Evolutionary conservation across 1,139 yeast genomes (phyloP), one percentile per base, ranked within the genome.

Genomic region (Saccharomyces hybrid): DNA sequence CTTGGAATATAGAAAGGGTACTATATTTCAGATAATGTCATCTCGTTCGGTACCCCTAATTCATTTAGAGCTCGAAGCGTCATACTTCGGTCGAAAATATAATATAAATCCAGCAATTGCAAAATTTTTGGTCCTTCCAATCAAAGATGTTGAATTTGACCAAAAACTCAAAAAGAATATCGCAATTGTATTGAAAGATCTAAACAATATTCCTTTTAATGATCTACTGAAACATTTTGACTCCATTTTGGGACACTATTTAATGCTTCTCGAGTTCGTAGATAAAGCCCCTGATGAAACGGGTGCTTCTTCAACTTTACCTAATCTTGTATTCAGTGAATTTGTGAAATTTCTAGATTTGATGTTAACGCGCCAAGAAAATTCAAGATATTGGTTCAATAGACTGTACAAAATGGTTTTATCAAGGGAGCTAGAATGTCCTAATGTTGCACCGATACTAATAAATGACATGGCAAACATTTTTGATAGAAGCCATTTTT

Each of bases 11-110:
- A 60, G 63, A 47, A 68, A 68, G 53, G 66, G 64, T 49, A 60
- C 64, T 2, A 55, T 59, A 3, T 63, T 74, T 14, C 73, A 73
- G 52, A 55, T 73, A 47, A 53, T 64, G 26, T 60, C 63, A 11
- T 63, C 67, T 9, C 57, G 57, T 12, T 63, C 59, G 27, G 60
- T 64, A 50, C 74, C 66, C 2, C 59, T 69, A 28, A 73, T 78
- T 19, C 73, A 76, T 47, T 73, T 85, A 54, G 86, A 84, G 60
- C 64, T 86, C 21, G 74, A 79, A 42, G 75, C 88, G 1, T 84
- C 81, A 56, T 88, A 87, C 66, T 82, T 84, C 56, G 96, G 96
- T 29, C 84, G 80, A 61, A 71, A 75, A 14, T 86, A 75, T 71
- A 87, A 86, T 64, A 74, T 83, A 19, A 90, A 86, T 60, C 60